Base-by-base conservation (phyloP, 2,329 filamentous ascomycete genomes). In the Pseudogymnoascus sp. region DNA sequence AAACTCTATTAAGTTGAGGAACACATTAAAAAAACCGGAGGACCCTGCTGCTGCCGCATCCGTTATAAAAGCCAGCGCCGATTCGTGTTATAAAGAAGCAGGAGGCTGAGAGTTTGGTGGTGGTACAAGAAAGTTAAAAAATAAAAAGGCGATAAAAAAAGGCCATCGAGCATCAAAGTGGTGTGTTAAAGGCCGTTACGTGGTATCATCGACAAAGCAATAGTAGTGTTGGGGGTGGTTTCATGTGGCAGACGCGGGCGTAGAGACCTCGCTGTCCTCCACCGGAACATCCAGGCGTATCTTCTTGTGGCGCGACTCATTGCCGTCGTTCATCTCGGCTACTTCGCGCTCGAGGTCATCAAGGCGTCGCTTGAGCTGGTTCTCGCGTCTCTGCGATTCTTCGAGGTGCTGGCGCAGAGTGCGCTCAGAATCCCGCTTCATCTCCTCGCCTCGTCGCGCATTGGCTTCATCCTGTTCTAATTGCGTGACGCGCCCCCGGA, bases 281-380 rank as follows among this genome's bases (percentile, higher is more conserved):
- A 74, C 72, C 69, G 73, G n/a, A 56, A 33, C 82, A 66, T 81
- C 80, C 62, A 85, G 74, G 63, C 81, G 78, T 74, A 82, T 81
- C 72, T 80, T 81, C 75, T 85, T 85, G 65, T 81, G 77, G 29
- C 76, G 74, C 50, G 80, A 80, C 16, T 80, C 80, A n/a, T 72
- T 73, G 53, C 81, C 81, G 21, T 75, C 74, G 40, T 74, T 71
- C 47, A 73, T 66, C 21, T 79, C 76, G 37, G 68, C 68, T 13
- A 82, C 65, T 65, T 81, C 79, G 63, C 73, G 80, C 72, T 93
- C 89, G 47, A 92, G 78, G 68, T 96, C 90, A 64, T 90, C 88
- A n/a, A 96, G 79, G 61, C 89, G 86, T 61, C 89, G 83, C 77
- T 96, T 96, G 38, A 96, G 81, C 64, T 87, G 89, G 64, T 91